Evolutionary conservation across 495 filamentous ascomycete genomes (phyloP).

Genomic region (Penicillium herquei): DNA sequence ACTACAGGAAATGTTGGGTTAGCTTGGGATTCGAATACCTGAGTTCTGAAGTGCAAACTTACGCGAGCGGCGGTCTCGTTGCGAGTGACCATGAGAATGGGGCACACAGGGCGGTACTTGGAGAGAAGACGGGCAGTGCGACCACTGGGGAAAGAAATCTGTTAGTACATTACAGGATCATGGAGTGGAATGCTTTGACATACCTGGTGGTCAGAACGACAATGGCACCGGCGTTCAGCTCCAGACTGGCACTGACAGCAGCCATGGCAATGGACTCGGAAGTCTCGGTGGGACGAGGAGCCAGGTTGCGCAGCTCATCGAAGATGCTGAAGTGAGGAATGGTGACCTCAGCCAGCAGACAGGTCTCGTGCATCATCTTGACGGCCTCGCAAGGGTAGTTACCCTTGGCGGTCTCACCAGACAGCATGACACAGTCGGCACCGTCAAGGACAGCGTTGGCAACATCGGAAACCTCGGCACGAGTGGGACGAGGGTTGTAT

Average conservation of each 20-base stretch:
- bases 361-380: slow-evolving; percentile 96
- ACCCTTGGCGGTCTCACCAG: slow-evolving; percentile 97
- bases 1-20: slow-evolving; percentile 40
- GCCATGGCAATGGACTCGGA: slow-evolving; percentile 94
- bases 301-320: slow-evolving; percentile 85
- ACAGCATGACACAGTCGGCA: slow-evolving; percentile 99
- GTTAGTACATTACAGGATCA: slow-evolving; percentile 23
- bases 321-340: slow-evolving; percentile 93
- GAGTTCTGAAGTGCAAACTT: slow-evolving; percentile 24
- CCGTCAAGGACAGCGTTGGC: slow-evolving; percentile 97
- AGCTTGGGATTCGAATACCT: slow-evolving; percentile 4
- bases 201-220: slow-evolving; percentile 89
- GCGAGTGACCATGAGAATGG: slow-evolving; percentile 97
- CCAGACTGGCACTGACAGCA: slow-evolving; percentile 87
- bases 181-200: slow-evolving; percentile 12
- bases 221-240: slow-evolving; percentile 94
- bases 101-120: slow-evolving; percentile 98
- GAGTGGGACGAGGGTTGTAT: slow-evolving; percentile 96
- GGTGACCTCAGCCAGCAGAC: slow-evolving; percentile 90
- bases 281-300: slow-evolving; percentile 75
- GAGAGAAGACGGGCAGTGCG: slow-evolving; percentile 90
- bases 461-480: slow-evolving; percentile 97
- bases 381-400: slow-evolving; percentile 91
- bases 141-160: slow-evolving; percentile 50
- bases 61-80: slow-evolving; percentile 75